Evolutionary conservation across 2,329 filamentous ascomycete species (phyloP).

Genomic region (Apiospora kogelbergensis): DNA sequence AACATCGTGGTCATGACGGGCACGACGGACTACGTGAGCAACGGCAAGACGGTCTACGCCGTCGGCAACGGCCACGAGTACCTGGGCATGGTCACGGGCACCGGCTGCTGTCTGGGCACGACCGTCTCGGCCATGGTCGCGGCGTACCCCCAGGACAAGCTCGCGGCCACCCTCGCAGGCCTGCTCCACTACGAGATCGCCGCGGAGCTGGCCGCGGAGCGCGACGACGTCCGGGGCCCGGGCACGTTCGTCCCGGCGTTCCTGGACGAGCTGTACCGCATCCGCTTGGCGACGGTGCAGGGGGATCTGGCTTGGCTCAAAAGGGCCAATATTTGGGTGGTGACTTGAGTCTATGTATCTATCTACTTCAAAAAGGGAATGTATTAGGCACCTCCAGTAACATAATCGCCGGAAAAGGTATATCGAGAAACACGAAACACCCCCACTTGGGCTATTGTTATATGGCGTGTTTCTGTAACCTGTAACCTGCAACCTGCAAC

Average conservation of each 20-base stretch:
- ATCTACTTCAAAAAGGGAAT: too few species aligned
- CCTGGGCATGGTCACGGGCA: slow-evolving; percentile 72
- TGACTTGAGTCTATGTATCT: slow-evolving; percentile 18
- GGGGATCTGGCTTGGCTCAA: slow-evolving; percentile 53
- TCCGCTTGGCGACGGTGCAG: slow-evolving; percentile 47
- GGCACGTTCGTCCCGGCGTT: slow-evolving; percentile 86
- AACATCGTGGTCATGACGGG: slow-evolving; percentile 84
- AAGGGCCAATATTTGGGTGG: slow-evolving; percentile 47
- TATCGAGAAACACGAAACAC: neutral
- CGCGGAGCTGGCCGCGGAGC: slow-evolving; percentile 67
- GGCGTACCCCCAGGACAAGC: slow-evolving; percentile 58
- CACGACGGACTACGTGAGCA: slow-evolving; percentile 71
- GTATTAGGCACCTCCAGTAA: too few species aligned
- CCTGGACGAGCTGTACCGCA: slow-evolving; percentile 65
- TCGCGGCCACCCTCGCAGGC: slow-evolving; percentile 72
- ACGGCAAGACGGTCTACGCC: slow-evolving; percentile 66
- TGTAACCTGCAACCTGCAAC: too few species aligned
- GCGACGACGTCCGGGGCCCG: slow-evolving; percentile 69
- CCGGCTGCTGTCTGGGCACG: slow-evolving; percentile 84
- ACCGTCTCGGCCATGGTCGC: slow-evolving; percentile 75
- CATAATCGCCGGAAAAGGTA: too few species aligned
- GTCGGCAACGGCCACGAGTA: slow-evolving; percentile 76
- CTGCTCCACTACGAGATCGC: slow-evolving; percentile 75
- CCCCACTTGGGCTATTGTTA: neutral
- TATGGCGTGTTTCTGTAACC: neutral